Percentiles rank a stretch among this genome's conserved stretches.
These are phyloP conservation scores for Fusarium solani-melongenae DNA, from an alignment of 2,329 filamentous ascomycete species.

Conservation along the genomic window DNA sequence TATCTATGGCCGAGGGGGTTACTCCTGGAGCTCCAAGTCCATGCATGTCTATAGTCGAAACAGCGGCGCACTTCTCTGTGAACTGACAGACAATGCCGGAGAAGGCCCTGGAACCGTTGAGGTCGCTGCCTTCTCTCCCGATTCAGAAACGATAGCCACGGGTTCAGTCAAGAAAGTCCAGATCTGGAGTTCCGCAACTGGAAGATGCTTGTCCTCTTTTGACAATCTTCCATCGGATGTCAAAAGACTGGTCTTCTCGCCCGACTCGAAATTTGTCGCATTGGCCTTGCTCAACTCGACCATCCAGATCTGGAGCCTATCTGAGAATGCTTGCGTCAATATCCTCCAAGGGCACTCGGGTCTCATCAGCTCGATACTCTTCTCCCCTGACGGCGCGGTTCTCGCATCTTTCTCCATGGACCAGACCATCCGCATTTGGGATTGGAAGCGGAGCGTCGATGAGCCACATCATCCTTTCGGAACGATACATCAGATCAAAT, in stretches of 20 bases:
- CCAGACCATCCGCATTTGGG: not conserved
- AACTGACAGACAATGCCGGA: not conserved
- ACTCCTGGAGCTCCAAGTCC: not conserved
- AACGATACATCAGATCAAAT: not conserved
- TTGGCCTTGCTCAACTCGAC: not conserved
- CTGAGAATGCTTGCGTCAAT: not conserved
- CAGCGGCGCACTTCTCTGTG: not conserved
- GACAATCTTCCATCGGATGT: not conserved
- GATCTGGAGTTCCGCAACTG: not conserved
- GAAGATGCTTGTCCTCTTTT: not conserved
- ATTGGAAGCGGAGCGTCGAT: not conserved
- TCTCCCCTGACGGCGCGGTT: not conserved
- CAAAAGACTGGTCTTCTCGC: not conserved
- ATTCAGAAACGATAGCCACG: not conserved
- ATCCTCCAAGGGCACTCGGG: not conserved
- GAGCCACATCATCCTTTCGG: not conserved
- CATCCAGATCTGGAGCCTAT: not conserved
- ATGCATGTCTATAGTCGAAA: not conserved
- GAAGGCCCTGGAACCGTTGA: not conserved
- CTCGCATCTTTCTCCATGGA: not conserved
- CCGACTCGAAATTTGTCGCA: not conserved
- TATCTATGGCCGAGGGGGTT: not conserved
- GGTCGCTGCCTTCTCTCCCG: not conserved
- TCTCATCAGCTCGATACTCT: not conserved
- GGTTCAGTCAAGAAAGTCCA: not conserved